Base-by-base conservation (phyloP, 164 flowering plant genomes). In the Cinnamomum chago region DNA sequence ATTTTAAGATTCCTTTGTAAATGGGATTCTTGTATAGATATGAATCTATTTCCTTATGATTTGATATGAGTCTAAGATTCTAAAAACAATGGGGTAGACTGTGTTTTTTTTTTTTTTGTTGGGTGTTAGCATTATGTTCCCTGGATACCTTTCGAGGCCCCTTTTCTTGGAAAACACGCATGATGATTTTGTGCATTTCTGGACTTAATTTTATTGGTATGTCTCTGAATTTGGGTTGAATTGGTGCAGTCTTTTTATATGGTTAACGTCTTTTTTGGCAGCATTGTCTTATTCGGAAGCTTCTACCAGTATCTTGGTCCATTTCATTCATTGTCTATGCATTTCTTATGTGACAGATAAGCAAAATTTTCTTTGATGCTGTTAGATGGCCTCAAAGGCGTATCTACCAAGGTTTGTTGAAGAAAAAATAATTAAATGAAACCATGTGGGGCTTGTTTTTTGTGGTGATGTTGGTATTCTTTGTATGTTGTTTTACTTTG, bases 371-470 rank as follows among this genome's bases (percentile, higher is more conserved):
- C 17, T 23, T 18, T 22, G 55, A 25, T 47, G 71, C 58, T 68
- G 12, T 22, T 67, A 15, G 71, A 20, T 68, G 71, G 23, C 71
- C 55, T 10, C 70, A 67, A 67, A 30, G 70, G 50, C 6, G 70
- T 30, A 67, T 67, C 40, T 27, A 14, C 22, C 70, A 35, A 67
- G 70, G 70, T 67, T 67, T 67, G 70, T 67, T n/a, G 11, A n/a
- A 14, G 50, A 17, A 17, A 33, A 28, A 30, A 12, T 20, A 28
- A 67, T 6, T 67, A 15, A 30, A 64, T 24, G 50, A 30, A 33
- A 67, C 27, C 70, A 67, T 18, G 13, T 12, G 50, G n/a, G 13
- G 50, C 13, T 7, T 13, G 18, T 67, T 35, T 35, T 35, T 5
- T 5, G 10, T 23, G 67, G 25, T 64, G 67, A 25, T 15, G 60